Evolutionary conservation across 768 basidiomycete genomes (phyloP), one percentile per base, ranked within the genome.

Genomic region (Daedalea quercina): DNA sequence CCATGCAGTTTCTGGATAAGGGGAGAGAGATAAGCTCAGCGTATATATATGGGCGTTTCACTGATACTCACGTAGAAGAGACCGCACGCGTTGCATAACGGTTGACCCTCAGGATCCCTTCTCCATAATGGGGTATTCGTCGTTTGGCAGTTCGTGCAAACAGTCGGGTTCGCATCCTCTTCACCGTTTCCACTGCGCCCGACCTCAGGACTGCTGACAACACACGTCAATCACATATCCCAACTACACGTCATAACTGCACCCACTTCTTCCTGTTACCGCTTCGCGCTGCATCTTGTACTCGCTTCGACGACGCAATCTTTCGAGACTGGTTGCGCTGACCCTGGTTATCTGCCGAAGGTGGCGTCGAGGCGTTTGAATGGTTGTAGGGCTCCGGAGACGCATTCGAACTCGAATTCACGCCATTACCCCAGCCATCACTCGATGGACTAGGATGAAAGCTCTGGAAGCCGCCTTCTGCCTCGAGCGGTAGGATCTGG

Each of bases 81-180:
- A 3, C 94, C 93, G 68, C 94, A 96, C 12, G 94, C 90, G 68
- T 91, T 93, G 64, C 92, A 95, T 49, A 95, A 71, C 28, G 92
- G 92, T 63, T 94, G 90, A 19, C 92, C 92, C 62, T 94, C 92
- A 0, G 92, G 90, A 71, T 95, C 91, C 56, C 92, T 74, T 67
- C 92, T 78, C 92, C 92, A 95, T 44, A 95, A 71, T 9, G 92
- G 92, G 35, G 94, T 97, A 65, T 93, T 96, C 12, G 90, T 94
- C 51, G 94, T 97, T 61, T 90, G 85, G 68, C 94, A 97, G 65
- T 97, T 97, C 6, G 90, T 92, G 67, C 94, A 97, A 25, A 89
- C 73, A 1, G 92, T 96, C 9, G 86, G 90, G 7, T 81, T 65
- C 53, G 78, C 76, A 44, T 90, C 88, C 48, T 76, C 80, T 51